Base-by-base conservation (phyloP, 2,329 filamentous ascomycete species). In the Saccharata proteae region DNA sequence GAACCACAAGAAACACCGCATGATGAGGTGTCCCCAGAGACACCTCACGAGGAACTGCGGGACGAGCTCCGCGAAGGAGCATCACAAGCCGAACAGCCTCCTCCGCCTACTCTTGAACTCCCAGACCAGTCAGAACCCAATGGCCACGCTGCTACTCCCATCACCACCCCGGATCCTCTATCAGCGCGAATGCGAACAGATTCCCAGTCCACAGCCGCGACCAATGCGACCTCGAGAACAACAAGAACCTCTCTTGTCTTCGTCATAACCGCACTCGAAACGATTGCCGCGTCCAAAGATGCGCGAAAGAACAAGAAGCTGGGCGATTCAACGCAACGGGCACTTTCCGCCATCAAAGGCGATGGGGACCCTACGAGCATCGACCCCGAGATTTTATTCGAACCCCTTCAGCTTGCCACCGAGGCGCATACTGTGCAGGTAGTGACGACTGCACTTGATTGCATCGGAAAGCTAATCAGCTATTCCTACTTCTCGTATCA, bases 381-480 rank as follows among this genome's bases (percentile, higher is more conserved):
- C 48, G 81, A 92, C 48, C 86, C 92, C 19, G 85, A 96, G 54
- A 65, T 93, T 35, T 76, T 98, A 44, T 98, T 98, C 51, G 77
- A 80, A 42, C 90, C 90, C 10, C 62, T 98, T 18, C 82, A 92
- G 51, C 70, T 96, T 24, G 90, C 92, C 28, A 88, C 86, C 20
- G 83, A 85, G 52, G 80, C 84, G 7, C 73, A 77, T 46, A 94
- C 83, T 47, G 78, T 88, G 32, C 75, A 83, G 36, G 68, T 98
- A 27, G 82, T 85, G 38, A 93, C 85, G 14, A 82, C 81, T 21
- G 86, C 90, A 5, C 74, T 98, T 49, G 90, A 98, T 59, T 96
- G 88, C 59, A 94, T 98, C 47, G 90, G 92, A 48, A 98, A 98
- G 64, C 76, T 98, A 40, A 96, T 96, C 53, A 94, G 88, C 48